phyloP scores from a whole-genome alignment of 2,329 filamentous ascomycete species.

The Fusarium buharicum region DNA sequence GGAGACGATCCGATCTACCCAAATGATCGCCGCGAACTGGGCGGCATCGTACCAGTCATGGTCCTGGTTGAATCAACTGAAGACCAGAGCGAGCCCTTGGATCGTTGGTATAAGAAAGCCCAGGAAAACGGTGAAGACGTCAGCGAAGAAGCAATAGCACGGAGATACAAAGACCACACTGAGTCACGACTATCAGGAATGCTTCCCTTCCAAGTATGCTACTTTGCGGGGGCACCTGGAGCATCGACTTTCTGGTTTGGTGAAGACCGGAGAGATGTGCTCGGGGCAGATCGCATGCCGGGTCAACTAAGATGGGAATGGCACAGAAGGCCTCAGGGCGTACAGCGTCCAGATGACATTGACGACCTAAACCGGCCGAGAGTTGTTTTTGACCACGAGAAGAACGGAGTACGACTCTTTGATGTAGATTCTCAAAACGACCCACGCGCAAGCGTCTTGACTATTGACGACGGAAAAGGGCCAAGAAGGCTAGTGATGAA shows the following conservation, averaged over 20 bases:
- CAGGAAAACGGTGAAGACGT: constrained; percentile 26
- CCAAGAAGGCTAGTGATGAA: constrained; percentile 20
- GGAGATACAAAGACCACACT: constrained; percentile 8
- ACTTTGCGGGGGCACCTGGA: constrained; percentile 35
- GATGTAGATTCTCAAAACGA: constrained; percentile 29
- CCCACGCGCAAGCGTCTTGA: constrained; percentile 30
- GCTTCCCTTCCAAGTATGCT: constrained; percentile 45
- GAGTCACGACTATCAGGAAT: constrained; percentile 41
- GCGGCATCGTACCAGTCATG: constrained; percentile 43
- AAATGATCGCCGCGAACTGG: constrained; percentile 36
- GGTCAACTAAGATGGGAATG: constrained; percentile 40
- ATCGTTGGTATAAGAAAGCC: constrained; percentile 4
- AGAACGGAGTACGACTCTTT: constrained; percentile 13
- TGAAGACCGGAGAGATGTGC: constrained; percentile 42
- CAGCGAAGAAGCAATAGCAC: constrained; percentile 33
- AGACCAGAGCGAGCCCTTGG: constrained; percentile 22
- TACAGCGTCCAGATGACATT: constrained; percentile 10
- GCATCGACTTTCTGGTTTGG: constrained; percentile 39
- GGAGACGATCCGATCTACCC: constrained; percentile 40
- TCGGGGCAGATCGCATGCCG: constrained; percentile 45
- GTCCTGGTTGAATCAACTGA: constrained; percentile 19
- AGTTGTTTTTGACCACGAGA: constrained; percentile 34
- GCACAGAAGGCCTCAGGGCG: constrained; percentile 20
- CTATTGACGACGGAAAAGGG: constrained; percentile 14
- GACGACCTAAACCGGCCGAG: constrained; percentile 22